phyloP scores from a whole-genome alignment of 805 yeast genomes.

The Spathaspora sp. region DNA sequence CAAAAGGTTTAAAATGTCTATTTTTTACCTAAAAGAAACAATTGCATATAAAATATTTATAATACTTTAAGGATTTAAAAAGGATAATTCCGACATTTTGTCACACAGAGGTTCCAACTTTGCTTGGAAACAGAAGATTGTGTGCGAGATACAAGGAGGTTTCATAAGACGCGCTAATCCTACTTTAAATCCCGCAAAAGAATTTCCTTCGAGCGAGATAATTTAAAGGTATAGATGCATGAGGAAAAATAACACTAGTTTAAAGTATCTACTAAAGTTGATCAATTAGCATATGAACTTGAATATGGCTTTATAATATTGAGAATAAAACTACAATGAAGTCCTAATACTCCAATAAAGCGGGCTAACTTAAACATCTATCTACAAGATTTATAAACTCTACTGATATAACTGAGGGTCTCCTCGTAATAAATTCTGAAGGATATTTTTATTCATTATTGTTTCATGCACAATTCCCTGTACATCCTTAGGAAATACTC shows the following conservation, averaged over 20 bases:
- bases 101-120: not conserved
- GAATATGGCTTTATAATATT: no score
- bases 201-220: no score
- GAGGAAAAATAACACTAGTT: not conserved
- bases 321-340: no score
- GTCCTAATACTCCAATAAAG: no score
- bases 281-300: no score
- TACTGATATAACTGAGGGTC: constrained; percentile 4
- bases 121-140: no score
- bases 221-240: not conserved
- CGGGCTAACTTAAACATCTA: not conserved
- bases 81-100: not conserved
- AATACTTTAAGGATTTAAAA: not conserved
- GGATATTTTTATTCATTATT: constrained; percentile 44
- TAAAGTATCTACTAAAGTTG: no score
- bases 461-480: constrained; percentile 62
- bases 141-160: no score
- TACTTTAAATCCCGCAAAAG: not conserved
- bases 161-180: no score
- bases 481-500: constrained; percentile 63
- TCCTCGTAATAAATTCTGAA: constrained; percentile 59
- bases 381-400: not conserved
- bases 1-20: not conserved
- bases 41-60: not conserved
- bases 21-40: not conserved